Percentiles rank a stretch among this genome's conserved stretches.
These are phyloP conservation scores for Fusarium lyarnte DNA, from an alignment of 2,329 filamentous ascomycete genomes.

Conservation along the genomic window DNA sequence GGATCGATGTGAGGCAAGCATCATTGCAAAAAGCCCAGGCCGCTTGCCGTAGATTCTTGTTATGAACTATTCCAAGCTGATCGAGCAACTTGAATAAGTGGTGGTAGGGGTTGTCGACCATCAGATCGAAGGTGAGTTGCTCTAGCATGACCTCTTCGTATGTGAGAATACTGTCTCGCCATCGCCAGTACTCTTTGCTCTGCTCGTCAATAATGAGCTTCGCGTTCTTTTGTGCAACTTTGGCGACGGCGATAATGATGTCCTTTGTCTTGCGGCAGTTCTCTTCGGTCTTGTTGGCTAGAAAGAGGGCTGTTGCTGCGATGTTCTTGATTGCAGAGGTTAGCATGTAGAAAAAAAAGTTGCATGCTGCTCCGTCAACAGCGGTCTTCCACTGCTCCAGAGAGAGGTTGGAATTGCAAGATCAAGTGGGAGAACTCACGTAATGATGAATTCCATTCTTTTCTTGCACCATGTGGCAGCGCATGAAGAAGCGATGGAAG, in stretches of 20 bases:
- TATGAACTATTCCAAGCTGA: conserved; percentile 77
- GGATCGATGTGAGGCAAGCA: conserved; percentile 83
- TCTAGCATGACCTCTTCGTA: conserved; percentile 95
- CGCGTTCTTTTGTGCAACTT: conserved; percentile 93
- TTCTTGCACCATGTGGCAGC: conserved; percentile 79
- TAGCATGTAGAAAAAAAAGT: conserved; percentile 8
- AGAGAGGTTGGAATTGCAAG: not conserved
- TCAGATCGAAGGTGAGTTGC: conserved; percentile 90
- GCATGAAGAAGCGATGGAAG: conserved; percentile 97
- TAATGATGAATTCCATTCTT: conserved; percentile 89
- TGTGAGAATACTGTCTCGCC: conserved; percentile 91
- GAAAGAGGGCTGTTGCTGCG: conserved; percentile 88
- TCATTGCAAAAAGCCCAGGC: conserved; percentile 97
- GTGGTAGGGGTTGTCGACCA: conserved; percentile 87
- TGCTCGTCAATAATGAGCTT: conserved; percentile 94
- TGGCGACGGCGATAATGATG: conserved; percentile 90
- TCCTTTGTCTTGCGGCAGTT: conserved; percentile 96
- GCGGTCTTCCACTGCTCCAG: not conserved
- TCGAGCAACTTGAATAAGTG: conserved; percentile 84
- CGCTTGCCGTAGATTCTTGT: conserved; percentile 83
- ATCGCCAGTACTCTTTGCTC: conserved; percentile 97
- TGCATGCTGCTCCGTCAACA: not conserved
- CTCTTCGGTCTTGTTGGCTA: conserved; percentile 97
- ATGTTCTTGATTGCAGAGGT: conserved; percentile 66
- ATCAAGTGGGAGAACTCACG: conserved; percentile 59